Base-by-base conservation (phyloP, 371 early-diverging fungal genomes). In the Chytridiales sp. region DNA sequence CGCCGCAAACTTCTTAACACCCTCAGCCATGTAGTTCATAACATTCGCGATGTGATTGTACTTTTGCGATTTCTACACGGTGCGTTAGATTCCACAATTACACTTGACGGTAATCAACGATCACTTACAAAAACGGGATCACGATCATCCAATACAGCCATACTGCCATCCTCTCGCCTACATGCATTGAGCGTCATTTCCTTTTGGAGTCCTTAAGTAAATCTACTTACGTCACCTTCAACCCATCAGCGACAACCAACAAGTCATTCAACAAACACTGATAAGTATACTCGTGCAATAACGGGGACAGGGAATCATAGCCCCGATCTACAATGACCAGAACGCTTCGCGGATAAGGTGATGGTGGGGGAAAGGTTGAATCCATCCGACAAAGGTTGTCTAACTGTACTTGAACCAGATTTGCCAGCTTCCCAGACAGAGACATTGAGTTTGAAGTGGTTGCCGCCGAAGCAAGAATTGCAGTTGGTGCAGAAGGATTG, bases 261-360 rank as follows among this genome's bases (percentile, higher is more conserved):
- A 97, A 70, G 70, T 98, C 98, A 50, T 87, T 84, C 11, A 89
- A 83, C 92, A 97, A 91, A 3, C 94, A 91, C 74, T 98, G 94
- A 61, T 97, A 97, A 0, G 97, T 93, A 42, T 97, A 94, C 67
- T 97, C 97, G 74, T 97, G 97, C 24, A 97, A 68, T 6, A 98
- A 74, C 1, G 97, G 95, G 8, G 94, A 81, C 41, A 83, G 70
- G 27, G 88, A 80, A 73, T 98, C 98, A 35, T 93, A 79, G 3
- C 92, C 84, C 52, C 98, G 88, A 72, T 98, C 98, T 22, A 90
- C 66, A 56, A 98, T 81, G 36, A 97, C 74, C 38, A 97, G 65
- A 21, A 86, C 87, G 35, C 86, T 85, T 22, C 86, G 83, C 42
- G 81, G 79, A 61, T 84, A 80, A 31, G 80, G 73, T 22, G 81